These are phyloP conservation scores for Ordospora pajunii DNA, from an alignment of 371 early-diverging fungal species.

Conservation along the genomic window DNA sequence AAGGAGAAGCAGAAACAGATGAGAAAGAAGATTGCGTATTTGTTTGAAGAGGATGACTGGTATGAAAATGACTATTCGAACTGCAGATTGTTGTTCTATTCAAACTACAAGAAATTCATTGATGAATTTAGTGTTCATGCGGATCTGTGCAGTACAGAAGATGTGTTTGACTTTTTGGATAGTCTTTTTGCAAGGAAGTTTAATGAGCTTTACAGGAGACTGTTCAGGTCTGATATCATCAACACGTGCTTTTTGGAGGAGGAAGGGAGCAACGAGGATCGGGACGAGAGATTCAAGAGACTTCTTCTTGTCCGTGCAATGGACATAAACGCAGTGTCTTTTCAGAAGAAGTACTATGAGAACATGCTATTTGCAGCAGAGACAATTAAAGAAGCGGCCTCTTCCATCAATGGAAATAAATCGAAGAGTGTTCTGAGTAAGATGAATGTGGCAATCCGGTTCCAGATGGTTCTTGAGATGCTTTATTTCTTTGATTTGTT, in stretches of 20 bases:
- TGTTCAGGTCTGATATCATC: background rate
- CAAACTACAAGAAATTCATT: background rate
- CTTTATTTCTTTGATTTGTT: slow-evolving; percentile 55
- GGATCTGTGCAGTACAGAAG: background rate
- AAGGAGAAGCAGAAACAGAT: background rate
- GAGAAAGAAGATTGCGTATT: background rate
- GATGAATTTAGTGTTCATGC: background rate
- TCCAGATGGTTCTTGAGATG: slow-evolving; percentile 34
- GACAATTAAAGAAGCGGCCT: slow-evolving; percentile 20
- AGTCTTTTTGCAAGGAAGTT: background rate
- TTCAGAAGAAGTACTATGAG: slow-evolving; percentile 26
- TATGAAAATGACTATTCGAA: background rate
- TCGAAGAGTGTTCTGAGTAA: background rate
- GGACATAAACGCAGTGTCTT: slow-evolving; percentile 3
- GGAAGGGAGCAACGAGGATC: background rate
- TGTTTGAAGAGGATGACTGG: slow-evolving; percentile 8
- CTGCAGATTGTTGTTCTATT: background rate
- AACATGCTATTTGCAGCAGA: slow-evolving; percentile 24
- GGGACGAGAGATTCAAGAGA: background rate
- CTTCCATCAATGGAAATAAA: background rate
- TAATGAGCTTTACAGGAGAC: background rate
- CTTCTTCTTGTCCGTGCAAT: slow-evolving; percentile 18
- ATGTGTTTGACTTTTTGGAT: background rate
- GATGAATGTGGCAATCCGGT: background rate
- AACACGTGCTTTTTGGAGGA: background rate